Percentiles rank a stretch among this genome's conserved stretches.
Evolutionary conservation across 2,329 filamentous ascomycete species (phyloP).

Genomic region (Fusarium gaditjirri): DNA sequence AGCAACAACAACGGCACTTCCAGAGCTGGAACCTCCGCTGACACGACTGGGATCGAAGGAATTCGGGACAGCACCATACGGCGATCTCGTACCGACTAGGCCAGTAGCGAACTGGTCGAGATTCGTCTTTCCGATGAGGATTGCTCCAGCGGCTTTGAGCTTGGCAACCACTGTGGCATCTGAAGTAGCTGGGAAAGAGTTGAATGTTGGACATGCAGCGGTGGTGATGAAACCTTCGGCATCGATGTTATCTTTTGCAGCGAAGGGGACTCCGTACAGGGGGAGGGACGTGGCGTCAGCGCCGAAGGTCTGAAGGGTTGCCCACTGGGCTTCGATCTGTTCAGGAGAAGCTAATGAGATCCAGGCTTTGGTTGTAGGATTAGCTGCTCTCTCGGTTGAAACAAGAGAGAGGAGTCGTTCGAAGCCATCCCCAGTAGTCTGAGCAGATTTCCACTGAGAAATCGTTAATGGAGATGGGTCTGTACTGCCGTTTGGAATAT

Average conservation of each 20-base stretch:
- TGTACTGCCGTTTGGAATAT: not conserved
- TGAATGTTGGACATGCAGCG: constrained; percentile 61
- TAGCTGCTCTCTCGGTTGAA: constrained; percentile 31
- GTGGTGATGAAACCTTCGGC: constrained; percentile 62
- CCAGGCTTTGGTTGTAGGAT: constrained; percentile 45
- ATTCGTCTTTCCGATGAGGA: constrained; percentile 68
- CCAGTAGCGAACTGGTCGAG: constrained; percentile 73
- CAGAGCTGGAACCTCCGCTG: constrained; percentile 67
- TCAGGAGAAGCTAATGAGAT: constrained; percentile 46
- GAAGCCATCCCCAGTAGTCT: constrained; percentile 42
- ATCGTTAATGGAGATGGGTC: constrained; percentile 29
- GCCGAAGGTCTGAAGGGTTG: constrained; percentile 13
- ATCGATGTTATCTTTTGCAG: constrained; percentile 67
- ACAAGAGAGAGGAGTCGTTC: constrained; percentile 42
- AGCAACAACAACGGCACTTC: constrained; percentile 65
- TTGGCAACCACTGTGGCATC: constrained; percentile 61
- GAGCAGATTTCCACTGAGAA: constrained; percentile 43
- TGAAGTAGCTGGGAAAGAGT: constrained; percentile 55
- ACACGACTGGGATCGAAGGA: constrained; percentile 55
- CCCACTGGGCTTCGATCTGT: constrained; percentile 42
- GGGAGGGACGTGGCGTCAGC: constrained; percentile 49
- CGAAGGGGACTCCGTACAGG: constrained; percentile 67
- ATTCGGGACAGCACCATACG: constrained; percentile 66
- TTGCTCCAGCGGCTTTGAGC: constrained; percentile 63
- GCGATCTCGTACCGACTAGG: constrained; percentile 68